phyloP scores from a whole-genome alignment of 129 eudicot genomes.

The Saussurea involucrata region DNA sequence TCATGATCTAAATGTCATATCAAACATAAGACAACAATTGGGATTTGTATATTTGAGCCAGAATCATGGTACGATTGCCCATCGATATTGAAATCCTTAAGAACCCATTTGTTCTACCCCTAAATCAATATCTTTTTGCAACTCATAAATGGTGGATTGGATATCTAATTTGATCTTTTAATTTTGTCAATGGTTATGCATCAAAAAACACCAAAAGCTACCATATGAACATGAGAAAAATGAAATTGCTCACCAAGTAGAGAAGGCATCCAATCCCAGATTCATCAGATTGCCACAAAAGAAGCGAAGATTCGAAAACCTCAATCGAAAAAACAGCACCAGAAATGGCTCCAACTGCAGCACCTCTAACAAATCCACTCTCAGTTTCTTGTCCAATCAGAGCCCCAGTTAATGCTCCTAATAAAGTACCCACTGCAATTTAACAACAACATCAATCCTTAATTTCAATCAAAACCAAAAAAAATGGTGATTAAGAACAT shows the following conservation, averaged over 20 bases:
- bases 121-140: background rate
- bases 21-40: background rate
- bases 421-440: slow-evolving; percentile 85
- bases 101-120: background rate
- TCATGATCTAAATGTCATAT: no score
- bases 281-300: slow-evolving; percentile 93
- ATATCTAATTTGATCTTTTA: background rate
- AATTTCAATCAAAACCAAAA: slow-evolving; percentile 14
- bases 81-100: background rate
- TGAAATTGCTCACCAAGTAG: slow-evolving; percentile 62
- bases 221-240: background rate
- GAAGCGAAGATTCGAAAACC: slow-evolving; percentile 88
- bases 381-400: slow-evolving; percentile 97
- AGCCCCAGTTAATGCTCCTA: slow-evolving; percentile 97
- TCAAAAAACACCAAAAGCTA: background rate
- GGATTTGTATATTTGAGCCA: background rate
- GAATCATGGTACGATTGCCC: background rate
- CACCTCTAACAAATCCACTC: slow-evolving; percentile 96
- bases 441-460: slow-evolving; percentile 10
- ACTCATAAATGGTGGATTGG: slow-evolving; percentile 2
- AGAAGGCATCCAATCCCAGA: slow-evolving; percentile 91
- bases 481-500: background rate
- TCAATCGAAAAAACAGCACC: slow-evolving; percentile 99
- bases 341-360: slow-evolving; percentile 98
- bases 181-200: background rate